A percentile compares a stretch with the other conserved stretches of the same genome.
phyloP scores from a whole-genome alignment of 306 rosid genomes.

The Rosa multiflora region DNA sequence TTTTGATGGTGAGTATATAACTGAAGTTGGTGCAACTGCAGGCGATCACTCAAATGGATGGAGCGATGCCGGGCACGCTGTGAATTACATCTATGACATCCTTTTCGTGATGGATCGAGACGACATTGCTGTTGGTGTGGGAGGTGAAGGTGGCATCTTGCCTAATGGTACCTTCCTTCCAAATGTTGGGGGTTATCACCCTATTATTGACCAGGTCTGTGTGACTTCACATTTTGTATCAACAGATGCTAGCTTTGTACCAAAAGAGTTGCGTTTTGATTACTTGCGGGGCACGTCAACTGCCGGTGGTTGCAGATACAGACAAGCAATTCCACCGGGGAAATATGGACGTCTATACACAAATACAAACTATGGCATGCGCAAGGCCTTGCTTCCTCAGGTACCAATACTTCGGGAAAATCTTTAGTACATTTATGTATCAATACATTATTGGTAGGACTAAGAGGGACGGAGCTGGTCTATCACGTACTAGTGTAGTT shows the following conservation, averaged over 20 bases:
- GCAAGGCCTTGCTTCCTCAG: conserved; percentile 71
- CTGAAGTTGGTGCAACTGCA: conserved; percentile 17
- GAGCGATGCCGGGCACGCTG: conserved; percentile 58
- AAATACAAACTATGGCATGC: conserved; percentile 45
- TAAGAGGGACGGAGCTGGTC: no score
- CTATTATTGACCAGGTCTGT: conserved; percentile 65
- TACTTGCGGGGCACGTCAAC: conserved; percentile 50
- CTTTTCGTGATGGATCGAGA: conserved; percentile 67
- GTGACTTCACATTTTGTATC: neutral
- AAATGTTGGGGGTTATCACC: conserved; percentile 71
- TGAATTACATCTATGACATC: conserved; percentile 50
- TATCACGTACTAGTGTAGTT: no score
- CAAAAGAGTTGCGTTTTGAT: neutral
- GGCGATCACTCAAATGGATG: conserved; percentile 67
- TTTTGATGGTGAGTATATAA: neutral
- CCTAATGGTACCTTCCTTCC: conserved; percentile 46
- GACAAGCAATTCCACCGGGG: conserved; percentile 57
- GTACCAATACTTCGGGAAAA: conserved; percentile 11
- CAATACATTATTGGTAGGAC: no score
- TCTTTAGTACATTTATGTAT: no score
- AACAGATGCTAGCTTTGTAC: neutral
- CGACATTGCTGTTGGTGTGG: conserved; percentile 60
- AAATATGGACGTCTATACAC: conserved; percentile 42
- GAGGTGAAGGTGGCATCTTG: conserved; percentile 67
- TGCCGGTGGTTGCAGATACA: conserved; percentile 59